These are phyloP conservation scores for Singerocomus inundabilis DNA, from an alignment of 1,284 basidiomycete species.

Conservation along the genomic window DNA sequence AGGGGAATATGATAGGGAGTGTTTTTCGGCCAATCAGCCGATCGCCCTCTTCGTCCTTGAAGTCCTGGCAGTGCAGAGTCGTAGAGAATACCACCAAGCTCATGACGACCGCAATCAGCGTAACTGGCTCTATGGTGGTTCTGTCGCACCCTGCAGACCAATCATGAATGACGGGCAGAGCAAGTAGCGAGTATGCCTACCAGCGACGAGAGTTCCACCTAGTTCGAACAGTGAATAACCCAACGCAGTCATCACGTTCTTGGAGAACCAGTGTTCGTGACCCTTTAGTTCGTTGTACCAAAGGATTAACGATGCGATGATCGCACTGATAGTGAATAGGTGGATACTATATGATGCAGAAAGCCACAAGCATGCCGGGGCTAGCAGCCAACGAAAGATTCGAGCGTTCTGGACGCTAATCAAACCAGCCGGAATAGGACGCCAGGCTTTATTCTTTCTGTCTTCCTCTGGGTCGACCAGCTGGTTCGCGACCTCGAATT, in stretches of 20 bases:
- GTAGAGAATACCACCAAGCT: slow-evolving; percentile 32
- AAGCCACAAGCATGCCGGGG: slow-evolving; percentile 33
- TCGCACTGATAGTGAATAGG: slow-evolving; percentile 34
- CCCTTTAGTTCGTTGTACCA: slow-evolving; percentile 38
- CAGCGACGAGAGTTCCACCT: slow-evolving; percentile 32
- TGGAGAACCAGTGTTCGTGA: slow-evolving; percentile 35
- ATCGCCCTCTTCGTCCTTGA: slow-evolving; percentile 41
- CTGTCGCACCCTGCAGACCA: slow-evolving; percentile 25
- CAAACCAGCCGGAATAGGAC: slow-evolving; percentile 42
- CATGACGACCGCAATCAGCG: slow-evolving; percentile 26
- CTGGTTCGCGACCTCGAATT: slow-evolving; percentile 48
- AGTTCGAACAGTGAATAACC: slow-evolving; percentile 36
- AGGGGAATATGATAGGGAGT: slow-evolving; percentile 37
- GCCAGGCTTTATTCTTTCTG: slow-evolving; percentile 38
- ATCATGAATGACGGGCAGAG: background rate
- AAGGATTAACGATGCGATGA: slow-evolving; percentile 29
- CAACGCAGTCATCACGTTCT: slow-evolving; percentile 33
- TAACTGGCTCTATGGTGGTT: slow-evolving; percentile 25
- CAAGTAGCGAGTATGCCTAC: slow-evolving; percentile 8
- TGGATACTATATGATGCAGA: slow-evolving; percentile 36
- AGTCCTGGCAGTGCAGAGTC: slow-evolving; percentile 43
- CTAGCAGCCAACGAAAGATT: slow-evolving; percentile 38
- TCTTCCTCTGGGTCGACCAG: slow-evolving; percentile 40
- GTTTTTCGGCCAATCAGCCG: slow-evolving; percentile 35
- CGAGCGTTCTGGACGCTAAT: slow-evolving; percentile 36